A percentile compares a stretch with the other conserved stretches of the same genome.
These are phyloP conservation scores for Nicotiana knightiana DNA, from an alignment of 257 asterid genomes.

Conservation along the genomic window DNA sequence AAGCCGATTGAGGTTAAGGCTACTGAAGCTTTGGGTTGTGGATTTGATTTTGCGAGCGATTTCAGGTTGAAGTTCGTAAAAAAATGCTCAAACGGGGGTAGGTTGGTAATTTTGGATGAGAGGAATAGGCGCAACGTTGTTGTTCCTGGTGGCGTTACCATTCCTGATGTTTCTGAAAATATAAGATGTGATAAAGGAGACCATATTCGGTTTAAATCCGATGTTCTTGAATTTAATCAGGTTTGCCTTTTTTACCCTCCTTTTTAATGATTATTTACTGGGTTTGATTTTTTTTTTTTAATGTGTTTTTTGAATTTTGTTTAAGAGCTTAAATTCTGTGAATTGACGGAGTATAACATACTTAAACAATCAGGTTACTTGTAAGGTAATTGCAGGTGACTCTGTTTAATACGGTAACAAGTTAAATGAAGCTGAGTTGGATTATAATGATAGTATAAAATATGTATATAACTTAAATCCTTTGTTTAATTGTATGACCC, in stretches of 20 bases:
- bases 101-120: constrained; percentile 65
- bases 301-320: no score
- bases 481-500: neutral
- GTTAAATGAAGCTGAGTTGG: no score
- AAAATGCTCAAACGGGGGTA: constrained; percentile 46
- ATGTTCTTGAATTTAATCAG: constrained; percentile 91
- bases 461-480: no score
- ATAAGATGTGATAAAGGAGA: constrained; percentile 90
- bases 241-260: constrained; percentile 18
- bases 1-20: constrained; percentile 74
- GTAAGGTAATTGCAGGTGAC: no score
- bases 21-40: constrained; percentile 76
- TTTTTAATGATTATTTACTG: neutral
- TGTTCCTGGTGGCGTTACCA: constrained; percentile 62
- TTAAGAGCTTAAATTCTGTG: no score
- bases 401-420: no score
- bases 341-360: no score
- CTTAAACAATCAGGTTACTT: no score
- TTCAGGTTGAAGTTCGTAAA: constrained; percentile 85
- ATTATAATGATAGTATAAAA: no score
- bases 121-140: constrained; percentile 52
- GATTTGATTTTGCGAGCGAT: constrained; percentile 97
- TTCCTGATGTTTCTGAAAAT: constrained; percentile 67
- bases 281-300: neutral
- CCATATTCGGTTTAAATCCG: constrained; percentile 85